Evolutionary conservation across 768 basidiomycete genomes (phyloP), one percentile per base, ranked within the genome.

Genomic region (Boletus subparvulus): DNA sequence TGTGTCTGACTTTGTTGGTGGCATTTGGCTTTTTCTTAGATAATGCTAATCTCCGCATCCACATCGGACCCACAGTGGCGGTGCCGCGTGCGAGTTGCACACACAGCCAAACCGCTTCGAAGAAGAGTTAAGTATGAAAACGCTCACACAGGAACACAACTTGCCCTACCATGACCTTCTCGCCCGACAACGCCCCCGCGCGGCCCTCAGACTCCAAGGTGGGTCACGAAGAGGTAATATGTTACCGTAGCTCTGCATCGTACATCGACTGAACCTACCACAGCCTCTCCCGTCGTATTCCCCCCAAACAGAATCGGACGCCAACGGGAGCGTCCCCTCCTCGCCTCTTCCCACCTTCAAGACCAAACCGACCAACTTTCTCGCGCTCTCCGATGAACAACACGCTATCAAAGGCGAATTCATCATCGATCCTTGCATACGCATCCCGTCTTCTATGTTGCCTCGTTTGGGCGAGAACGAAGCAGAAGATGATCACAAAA

Each of bases 391-490:
- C 45, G 56, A 55, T 10, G 45, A 48, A n/a, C 7, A 57, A 11
- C 39, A 32, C 40, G 3, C 37, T 16, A 35, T 70, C 46, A 54
- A 46, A 4, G 69, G 71, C 40, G 61, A 69, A 48, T 82, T 79
- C 68, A 63, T 77, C 33, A 66, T 83, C 40, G 77, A 83, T 53
- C 76, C 82, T 2, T 56, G 65, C n/a, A 64, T 82, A 24, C 33
- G 48, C 13, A 72, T 83, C 46, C 80, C 81, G 0, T 6, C 63
- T 0, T 54, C 70, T 17, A 50, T 79, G 36, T 67, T 83, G 7
- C 73, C 78, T 3, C 74, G 79, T 24, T 60, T 82, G 0, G 39
- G 50, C 6, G 49, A 53, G 0, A 71, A 65, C 21, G 73, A 78
- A 59, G 71, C 74, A 0, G 78, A 78, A 51, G 65, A 57, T 3